A percentile compares a stretch with the other conserved stretches of the same genome.
Evolutionary conservation across 768 basidiomycete genomes (phyloP).

Genomic region (Mycena chlorophos): DNA sequence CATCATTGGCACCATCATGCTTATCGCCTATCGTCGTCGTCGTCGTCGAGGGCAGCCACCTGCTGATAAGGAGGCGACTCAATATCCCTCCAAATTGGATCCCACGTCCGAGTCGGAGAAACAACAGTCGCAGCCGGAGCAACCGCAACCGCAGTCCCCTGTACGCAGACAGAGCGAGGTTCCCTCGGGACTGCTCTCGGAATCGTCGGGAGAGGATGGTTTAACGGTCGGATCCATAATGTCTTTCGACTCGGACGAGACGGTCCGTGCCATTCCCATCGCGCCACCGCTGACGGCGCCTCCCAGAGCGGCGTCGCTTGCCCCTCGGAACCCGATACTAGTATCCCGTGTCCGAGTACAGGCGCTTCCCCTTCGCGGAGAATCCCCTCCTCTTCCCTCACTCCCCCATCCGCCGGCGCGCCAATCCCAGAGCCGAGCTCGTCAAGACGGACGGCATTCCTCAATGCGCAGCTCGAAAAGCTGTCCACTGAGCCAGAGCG

Average conservation of each 20-base stretch:
- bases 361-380: neutral
- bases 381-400: neutral
- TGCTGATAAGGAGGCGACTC: neutral
- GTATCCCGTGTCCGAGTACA: neutral
- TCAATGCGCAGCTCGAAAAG: neutral
- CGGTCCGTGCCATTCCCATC: too few relatives aligned
- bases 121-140: neutral
- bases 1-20: neutral
- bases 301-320: too few relatives aligned
- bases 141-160: neutral
- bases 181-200: neutral
- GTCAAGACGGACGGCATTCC: neutral
- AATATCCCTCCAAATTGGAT: neutral
- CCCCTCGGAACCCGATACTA: neutral
- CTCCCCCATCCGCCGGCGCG: neutral
- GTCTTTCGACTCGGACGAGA: too few relatives aligned
- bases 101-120: neutral
- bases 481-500: neutral
- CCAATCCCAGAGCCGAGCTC: neutral
- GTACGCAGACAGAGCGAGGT: too few relatives aligned
- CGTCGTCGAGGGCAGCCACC: neutral
- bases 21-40: neutral
- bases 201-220: neutral
- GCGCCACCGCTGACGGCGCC: too few relatives aligned
- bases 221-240: neutral